These are phyloP conservation scores for Catenaria anguillulae DNA, from an alignment of 371 early-diverging fungal genomes.

Conservation along the genomic window DNA sequence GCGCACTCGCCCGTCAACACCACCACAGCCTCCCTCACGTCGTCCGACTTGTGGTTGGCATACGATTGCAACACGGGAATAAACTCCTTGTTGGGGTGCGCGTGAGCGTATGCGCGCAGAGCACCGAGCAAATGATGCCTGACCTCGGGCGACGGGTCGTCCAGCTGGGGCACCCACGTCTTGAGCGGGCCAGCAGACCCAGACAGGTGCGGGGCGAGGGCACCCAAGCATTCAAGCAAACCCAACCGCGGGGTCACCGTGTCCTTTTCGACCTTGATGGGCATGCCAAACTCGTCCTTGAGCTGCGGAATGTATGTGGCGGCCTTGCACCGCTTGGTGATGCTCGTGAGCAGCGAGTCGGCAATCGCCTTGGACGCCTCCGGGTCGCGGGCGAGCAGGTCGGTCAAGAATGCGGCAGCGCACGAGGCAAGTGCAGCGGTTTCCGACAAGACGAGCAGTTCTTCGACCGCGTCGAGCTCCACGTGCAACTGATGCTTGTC, in stretches of 20 bases:
- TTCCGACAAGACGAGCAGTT: background rate
- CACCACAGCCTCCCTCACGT: conserved; percentile 76
- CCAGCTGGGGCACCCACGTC: conserved; percentile 1
- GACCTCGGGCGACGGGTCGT: conserved; percentile 3
- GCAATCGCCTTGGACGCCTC: background rate
- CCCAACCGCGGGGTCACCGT: conserved; percentile 5
- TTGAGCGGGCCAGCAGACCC: background rate
- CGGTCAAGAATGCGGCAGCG: background rate
- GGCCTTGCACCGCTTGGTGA: background rate
- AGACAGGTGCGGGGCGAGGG: background rate
- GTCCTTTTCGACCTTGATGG: background rate
- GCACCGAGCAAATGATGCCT: background rate
- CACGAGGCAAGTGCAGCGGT: background rate
- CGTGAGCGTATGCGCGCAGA: background rate
- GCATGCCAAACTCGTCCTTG: conserved; percentile 5
- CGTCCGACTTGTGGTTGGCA: conserved; percentile 29
- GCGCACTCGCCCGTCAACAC: conserved; percentile 85
- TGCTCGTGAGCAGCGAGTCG: background rate
- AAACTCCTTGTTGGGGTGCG: background rate
- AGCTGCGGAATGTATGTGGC: background rate
- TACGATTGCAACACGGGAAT: background rate
- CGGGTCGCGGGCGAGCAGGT: background rate
- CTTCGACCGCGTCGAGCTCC: background rate
- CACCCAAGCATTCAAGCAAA: background rate
- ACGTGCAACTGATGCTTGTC: background rate